Base-by-base conservation (phyloP, 1,139 yeast species). In the Suhomyces bokatorum region DNA sequence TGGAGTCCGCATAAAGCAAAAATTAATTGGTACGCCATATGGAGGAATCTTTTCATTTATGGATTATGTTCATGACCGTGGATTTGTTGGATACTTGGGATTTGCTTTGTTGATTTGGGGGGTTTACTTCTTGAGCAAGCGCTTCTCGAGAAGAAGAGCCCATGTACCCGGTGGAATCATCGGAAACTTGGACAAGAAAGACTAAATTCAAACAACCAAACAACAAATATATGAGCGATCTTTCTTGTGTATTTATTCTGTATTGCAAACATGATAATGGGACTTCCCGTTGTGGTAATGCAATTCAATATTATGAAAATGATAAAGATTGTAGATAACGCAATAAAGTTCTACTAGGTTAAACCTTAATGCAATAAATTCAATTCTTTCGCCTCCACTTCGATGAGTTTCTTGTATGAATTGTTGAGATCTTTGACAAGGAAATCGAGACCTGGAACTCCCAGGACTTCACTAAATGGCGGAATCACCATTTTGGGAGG, bases 401-500 rank as follows among this genome's bases (percentile, higher is more conserved):
- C 83, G 22, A 77, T 72, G 14, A 68, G 44, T 46, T 62, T 69
- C 44, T 74, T 73, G 50, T 64, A 77, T 37, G 78, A 67, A 38
- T 62, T 66, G 36, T 66, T 67, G 46, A 78, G 60, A n/a, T 61
- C 57, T 22, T 44, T 54, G 3, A 75, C 54, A n/a, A 14, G 33
- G 37, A 69, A 70, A 36, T 62, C 56, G 7, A 46, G 46, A 0
- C 74, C 73, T 3, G 75, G 73, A 7, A 51, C 52, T 0, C 77
- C 77, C 53, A 65, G 57, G 5, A 83, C 86, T 33, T 72, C 63
- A 42, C 84, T 74, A 51, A 70, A 81, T 0, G 90, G 85, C 1
- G 89, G 85, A 9, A 85, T 69, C 30, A 81, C 81, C 49, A 71
- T 64, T 47, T 72, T 70, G 1, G 80, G 75, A 0, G 91, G 87